phyloP scores from a whole-genome alignment of 2,329 filamentous ascomycete species.

The Xylariaceae sp. region DNA sequence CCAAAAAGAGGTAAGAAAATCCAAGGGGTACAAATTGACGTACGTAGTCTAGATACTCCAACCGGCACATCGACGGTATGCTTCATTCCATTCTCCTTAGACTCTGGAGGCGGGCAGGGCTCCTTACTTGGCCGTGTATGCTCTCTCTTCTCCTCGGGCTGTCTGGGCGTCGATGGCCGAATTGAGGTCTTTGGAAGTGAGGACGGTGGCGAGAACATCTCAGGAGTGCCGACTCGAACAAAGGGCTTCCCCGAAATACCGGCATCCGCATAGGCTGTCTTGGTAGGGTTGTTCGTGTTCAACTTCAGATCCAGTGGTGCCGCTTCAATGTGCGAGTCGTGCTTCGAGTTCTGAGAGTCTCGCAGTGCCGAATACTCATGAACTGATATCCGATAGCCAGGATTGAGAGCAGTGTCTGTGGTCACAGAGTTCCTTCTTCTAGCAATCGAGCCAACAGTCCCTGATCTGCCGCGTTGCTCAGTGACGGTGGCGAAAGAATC shows the following conservation, averaged over 20 bases:
- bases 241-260: constrained; percentile 55
- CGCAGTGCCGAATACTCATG: constrained; percentile 1
- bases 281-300: constrained; percentile 17
- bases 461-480: constrained; percentile 16
- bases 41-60: constrained; percentile 75
- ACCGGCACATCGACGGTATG: constrained; percentile 65
- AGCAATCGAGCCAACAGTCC: constrained; percentile 14
- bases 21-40: constrained; percentile 2
- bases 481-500: constrained; percentile 19
- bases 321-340: constrained; percentile 16
- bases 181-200: constrained; percentile 24
- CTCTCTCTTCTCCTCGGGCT: constrained; percentile 21
- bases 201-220: constrained; percentile 25
- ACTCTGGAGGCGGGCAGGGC: constrained; percentile 18
- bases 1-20: neutral
- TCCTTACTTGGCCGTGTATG: constrained; percentile 9
- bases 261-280: constrained; percentile 36
- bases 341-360: constrained; percentile 12
- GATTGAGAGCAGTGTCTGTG: constrained; percentile 11
- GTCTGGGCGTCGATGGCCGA: constrained; percentile 12
- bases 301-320: constrained; percentile 14
- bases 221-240: constrained; percentile 40
- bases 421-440: constrained; percentile 7
- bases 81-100: constrained; percentile 14
- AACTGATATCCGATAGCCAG: neutral